Conservation (phyloP, 805 yeast species). For the Ogataea pignaliae region DNA sequence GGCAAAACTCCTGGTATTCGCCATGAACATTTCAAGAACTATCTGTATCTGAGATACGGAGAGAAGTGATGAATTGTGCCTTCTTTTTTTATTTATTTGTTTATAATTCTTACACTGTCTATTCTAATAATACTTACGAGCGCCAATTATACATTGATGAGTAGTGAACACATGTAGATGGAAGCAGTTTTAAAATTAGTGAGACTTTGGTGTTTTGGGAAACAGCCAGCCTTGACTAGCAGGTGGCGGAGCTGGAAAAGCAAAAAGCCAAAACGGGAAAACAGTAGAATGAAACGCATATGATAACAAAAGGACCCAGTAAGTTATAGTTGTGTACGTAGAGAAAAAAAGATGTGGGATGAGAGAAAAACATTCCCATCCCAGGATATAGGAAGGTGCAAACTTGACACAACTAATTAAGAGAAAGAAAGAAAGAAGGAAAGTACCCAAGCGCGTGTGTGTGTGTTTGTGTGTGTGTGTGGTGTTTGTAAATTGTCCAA, state of each 20-base stretch:
- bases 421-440: background rate
- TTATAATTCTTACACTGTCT: too few species aligned
- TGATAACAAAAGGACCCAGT: background rate
- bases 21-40: slow-evolving; percentile 74
- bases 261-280: too few species aligned
- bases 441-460: background rate
- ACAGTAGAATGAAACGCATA: background rate
- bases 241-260: too few species aligned
- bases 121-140: too few species aligned
- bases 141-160: too few species aligned
- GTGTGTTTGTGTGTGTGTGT: too few species aligned
- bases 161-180: too few species aligned
- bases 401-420: background rate
- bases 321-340: background rate
- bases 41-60: slow-evolving; percentile 61
- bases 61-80: slow-evolving; percentile 12
- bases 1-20: slow-evolving; percentile 71
- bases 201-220: too few species aligned
- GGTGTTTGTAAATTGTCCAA: too few species aligned
- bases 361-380: background rate
- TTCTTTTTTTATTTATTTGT: too few species aligned
- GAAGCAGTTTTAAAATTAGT: too few species aligned
- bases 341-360: background rate
- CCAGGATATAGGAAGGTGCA: background rate
- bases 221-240: too few species aligned